Evolutionary conservation across 2,329 filamentous ascomycete genomes (phyloP).

Genomic region (Penicillium janthinellum): DNA sequence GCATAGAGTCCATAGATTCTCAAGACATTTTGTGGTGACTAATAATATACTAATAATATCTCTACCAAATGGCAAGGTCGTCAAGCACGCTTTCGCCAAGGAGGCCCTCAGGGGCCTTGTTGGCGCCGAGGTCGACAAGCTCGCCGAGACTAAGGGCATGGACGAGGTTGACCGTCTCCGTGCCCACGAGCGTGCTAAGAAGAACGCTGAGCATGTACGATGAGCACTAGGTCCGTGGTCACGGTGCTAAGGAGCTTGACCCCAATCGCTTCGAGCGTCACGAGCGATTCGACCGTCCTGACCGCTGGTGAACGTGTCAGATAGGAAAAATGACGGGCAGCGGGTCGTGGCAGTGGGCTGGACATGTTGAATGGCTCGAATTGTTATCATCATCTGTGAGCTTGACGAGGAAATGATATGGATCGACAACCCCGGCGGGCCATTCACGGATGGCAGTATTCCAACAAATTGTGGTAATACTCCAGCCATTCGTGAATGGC

Average conservation of each 20-base stretch:
- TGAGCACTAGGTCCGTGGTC: conserved; percentile 57
- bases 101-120: conserved; percentile 73
- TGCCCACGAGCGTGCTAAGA: conserved; percentile 62
- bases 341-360: not conserved
- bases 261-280: conserved; percentile 45
- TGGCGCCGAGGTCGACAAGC: conserved; percentile 73
- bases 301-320: conserved; percentile 25
- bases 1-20: not conserved
- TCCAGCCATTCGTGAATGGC: no score
- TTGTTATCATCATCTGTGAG: not conserved
- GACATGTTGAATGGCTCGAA: not conserved
- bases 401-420: conserved; percentile 6
- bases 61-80: conserved; percentile 63
- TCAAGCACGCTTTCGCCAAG: conserved; percentile 75
- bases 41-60: no score
- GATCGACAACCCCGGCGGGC: no score
- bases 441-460: no score
- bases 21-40: not conserved
- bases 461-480: no score
- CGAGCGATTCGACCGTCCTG: conserved; percentile 29
- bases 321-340: not conserved
- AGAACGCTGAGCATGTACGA: conserved; percentile 65
- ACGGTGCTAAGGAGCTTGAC: conserved; percentile 55
- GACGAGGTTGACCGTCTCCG: conserved; percentile 60
- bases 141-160: conserved; percentile 70